phyloP scores from a whole-genome alignment of 441 rosid genomes.

The Erodium texanum region DNA sequence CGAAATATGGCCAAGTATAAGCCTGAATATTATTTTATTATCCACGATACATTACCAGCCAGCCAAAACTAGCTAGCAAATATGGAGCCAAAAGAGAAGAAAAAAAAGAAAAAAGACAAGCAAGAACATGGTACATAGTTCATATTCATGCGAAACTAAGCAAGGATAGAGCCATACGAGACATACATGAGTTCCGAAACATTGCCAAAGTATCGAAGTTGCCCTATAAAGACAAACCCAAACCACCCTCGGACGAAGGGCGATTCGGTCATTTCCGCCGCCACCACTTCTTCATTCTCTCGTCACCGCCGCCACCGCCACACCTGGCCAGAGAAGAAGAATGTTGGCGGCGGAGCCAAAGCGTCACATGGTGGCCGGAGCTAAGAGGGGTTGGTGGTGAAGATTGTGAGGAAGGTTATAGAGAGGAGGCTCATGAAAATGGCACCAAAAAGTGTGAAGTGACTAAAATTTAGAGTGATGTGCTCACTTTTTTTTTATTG shows the following conservation, averaged over 20 bases:
- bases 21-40: not conserved
- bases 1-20: not conserved
- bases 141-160: not conserved
- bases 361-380: slow-evolving; percentile 6
- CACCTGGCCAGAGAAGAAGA: not conserved
- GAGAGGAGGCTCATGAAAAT: not conserved
- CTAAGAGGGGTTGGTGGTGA: not conserved
- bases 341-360: not conserved
- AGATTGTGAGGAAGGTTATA: not conserved
- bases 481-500: not conserved
- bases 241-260: not conserved
- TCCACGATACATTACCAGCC: not conserved
- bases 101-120: not conserved
- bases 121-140: not conserved
- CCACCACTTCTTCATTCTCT: no score
- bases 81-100: not conserved
- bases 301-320: not conserved
- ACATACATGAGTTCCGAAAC: not conserved
- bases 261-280: not conserved
- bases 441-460: not conserved
- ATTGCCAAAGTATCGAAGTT: not conserved
- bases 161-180: no score
- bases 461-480: not conserved
- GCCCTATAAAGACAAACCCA: not conserved
- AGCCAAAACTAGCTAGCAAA: not conserved